Conservation (phyloP, 2,329 filamentous ascomycete species). For the Aspergillus unguis region DNA sequence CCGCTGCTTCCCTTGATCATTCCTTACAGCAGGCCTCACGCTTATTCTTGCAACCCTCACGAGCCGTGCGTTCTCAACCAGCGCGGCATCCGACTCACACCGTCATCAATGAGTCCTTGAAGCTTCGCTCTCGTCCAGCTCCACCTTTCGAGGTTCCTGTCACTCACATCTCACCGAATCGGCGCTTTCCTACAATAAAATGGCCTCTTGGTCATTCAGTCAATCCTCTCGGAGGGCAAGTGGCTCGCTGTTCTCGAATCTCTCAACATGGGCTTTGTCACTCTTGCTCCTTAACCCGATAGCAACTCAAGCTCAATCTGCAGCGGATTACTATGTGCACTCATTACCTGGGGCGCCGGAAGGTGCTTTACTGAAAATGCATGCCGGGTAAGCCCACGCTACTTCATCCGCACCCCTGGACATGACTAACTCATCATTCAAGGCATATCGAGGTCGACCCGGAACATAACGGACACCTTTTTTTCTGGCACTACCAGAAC, state of each 20-base stretch:
- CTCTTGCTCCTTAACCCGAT: slow-evolving; percentile 25
- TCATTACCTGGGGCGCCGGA: slow-evolving; percentile 79
- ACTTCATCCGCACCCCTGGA: background rate
- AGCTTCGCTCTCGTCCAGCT: background rate
- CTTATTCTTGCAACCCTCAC: background rate
- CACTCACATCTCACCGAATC: slow-evolving; percentile 1
- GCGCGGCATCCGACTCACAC: background rate
- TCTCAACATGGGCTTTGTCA: slow-evolving; percentile 26
- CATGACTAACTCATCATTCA: slow-evolving; percentile 1
- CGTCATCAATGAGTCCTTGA: slow-evolving; percentile 4
- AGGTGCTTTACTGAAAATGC: slow-evolving; percentile 85
- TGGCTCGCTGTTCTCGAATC: slow-evolving; percentile 12
- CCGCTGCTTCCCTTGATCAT: background rate
- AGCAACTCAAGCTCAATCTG: slow-evolving; percentile 48
- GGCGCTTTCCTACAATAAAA: slow-evolving; percentile 9
- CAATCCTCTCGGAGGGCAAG: slow-evolving; percentile 12
- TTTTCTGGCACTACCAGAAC: slow-evolving; percentile 98
- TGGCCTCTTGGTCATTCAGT: slow-evolving; percentile 21
- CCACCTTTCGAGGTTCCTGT: background rate
- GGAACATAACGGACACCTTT: slow-evolving; percentile 85
- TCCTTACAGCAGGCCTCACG: background rate
- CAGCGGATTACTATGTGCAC: slow-evolving; percentile 86
- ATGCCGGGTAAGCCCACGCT: slow-evolving; percentile 72
- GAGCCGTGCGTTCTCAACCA: background rate
- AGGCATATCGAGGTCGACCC: slow-evolving; percentile 89